Evolutionary conservation across 768 basidiomycete species (phyloP).

Genomic region (Kwoniella sp.): DNA sequence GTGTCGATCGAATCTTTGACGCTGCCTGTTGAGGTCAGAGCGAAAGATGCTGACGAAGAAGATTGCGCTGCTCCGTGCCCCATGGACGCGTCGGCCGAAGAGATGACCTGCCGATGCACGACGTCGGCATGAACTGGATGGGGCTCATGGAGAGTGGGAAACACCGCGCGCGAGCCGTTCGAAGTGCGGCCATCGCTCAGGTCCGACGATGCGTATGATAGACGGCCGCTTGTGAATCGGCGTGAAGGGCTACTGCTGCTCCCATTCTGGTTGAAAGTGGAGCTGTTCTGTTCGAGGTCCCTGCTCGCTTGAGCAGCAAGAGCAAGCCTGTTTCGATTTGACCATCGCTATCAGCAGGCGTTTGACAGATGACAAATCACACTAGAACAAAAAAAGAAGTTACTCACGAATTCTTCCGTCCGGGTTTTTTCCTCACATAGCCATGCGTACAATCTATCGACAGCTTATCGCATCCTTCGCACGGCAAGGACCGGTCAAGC

Average conservation of each 20-base stretch:
- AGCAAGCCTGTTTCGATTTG: background rate
- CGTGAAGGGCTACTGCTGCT: background rate
- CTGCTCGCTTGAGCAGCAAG: background rate
- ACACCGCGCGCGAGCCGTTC: background rate
- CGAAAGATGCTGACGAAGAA: background rate
- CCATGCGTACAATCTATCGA: constrained; percentile 36
- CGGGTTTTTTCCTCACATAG: constrained; percentile 50
- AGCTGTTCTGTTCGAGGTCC: background rate
- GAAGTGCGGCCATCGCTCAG: background rate
- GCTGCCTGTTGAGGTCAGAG: background rate
- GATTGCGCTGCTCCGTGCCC: background rate
- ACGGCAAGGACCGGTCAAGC: constrained; percentile 13
- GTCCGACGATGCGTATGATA: background rate
- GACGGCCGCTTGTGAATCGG: too few relatives aligned
- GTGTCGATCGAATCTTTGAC: constrained; percentile 6
- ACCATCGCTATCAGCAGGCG: background rate
- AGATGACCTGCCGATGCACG: background rate
- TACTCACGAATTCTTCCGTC: constrained; percentile 48
- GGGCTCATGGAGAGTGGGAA: background rate
- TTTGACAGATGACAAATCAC: too few relatives aligned
- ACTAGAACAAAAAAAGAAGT: background rate
- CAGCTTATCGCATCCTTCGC: constrained; percentile 42
- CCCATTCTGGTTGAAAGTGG: background rate
- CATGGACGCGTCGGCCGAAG: background rate
- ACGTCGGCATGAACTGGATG: background rate